Conservation (phyloP, 2,329 filamentous ascomycete species). For the Fusarium paranaense region DNA sequence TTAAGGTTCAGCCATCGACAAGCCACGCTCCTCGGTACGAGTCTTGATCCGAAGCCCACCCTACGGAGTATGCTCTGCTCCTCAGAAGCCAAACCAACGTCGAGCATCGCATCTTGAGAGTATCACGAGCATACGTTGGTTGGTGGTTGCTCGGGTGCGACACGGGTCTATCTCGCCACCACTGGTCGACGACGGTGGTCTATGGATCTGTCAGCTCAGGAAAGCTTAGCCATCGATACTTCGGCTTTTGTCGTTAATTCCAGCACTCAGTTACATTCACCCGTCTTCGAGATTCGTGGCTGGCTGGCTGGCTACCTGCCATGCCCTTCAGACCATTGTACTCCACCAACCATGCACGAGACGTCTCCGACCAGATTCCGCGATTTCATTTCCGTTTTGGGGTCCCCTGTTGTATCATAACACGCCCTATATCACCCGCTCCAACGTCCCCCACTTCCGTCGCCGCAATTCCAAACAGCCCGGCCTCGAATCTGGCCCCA, state of each 20-base stretch:
- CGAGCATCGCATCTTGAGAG: not conserved
- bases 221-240: not conserved
- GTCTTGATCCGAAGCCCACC: constrained; percentile 12
- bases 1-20: constrained; percentile 39
- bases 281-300: not conserved
- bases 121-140: not conserved
- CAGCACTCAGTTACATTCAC: not conserved
- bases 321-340: not conserved
- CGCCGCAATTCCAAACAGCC: constrained; percentile 41
- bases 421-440: constrained; percentile 15
- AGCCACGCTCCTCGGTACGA: constrained; percentile 23
- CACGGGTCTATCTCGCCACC: not conserved
- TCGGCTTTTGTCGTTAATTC: not conserved
- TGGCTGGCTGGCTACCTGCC: not conserved
- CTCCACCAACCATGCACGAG: constrained; percentile 18
- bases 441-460: constrained; percentile 39
- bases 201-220: not conserved
- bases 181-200: not conserved
- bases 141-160: not conserved
- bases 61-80: not conserved
- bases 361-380: constrained; percentile 31
- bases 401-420: constrained; percentile 33
- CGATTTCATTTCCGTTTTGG: constrained; percentile 45
- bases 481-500: constrained; percentile 31
- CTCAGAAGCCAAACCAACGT: not conserved